Evolutionary conservation across 768 basidiomycete species (phyloP).

Genomic region (Boletus reticulatus): DNA sequence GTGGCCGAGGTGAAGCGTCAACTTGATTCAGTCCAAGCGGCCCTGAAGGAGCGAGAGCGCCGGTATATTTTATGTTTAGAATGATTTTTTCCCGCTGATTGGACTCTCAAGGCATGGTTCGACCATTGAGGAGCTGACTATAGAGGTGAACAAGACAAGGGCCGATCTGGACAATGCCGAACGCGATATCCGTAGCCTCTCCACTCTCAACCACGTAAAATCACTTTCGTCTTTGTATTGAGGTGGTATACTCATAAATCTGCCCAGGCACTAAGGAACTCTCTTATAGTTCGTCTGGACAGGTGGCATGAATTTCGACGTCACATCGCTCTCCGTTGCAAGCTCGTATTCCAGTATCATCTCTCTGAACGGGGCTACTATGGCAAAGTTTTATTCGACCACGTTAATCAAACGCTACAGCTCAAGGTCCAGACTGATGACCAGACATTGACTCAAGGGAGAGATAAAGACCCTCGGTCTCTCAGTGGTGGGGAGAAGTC

Average conservation of each 20-base stretch:
- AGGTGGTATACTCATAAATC: slow-evolving; percentile 7
- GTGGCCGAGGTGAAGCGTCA: slow-evolving; percentile 54
- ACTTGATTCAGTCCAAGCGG: slow-evolving; percentile 60
- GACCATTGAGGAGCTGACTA: slow-evolving; percentile 72
- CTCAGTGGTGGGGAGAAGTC: slow-evolving; percentile 95
- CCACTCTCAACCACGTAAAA: slow-evolving; percentile 60
- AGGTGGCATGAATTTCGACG: slow-evolving; percentile 88
- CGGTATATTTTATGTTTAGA: slow-evolving; percentile 37
- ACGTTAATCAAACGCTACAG: slow-evolving; percentile 56
- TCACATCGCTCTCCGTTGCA: slow-evolving; percentile 86
- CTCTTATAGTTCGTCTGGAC: slow-evolving; percentile 60
- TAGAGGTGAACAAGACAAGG: slow-evolving; percentile 65
- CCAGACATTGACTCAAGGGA: slow-evolving; percentile 58
- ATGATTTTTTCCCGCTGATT: slow-evolving; percentile 1
- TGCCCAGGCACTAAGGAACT: slow-evolving; percentile 60
- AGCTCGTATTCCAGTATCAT: slow-evolving; percentile 77
- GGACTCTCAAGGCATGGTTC: slow-evolving; percentile 59
- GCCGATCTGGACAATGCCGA: slow-evolving; percentile 58
- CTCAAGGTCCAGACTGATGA: slow-evolving; percentile 87
- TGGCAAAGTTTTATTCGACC: slow-evolving; percentile 88
- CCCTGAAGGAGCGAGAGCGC: slow-evolving; percentile 65
- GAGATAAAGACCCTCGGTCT: slow-evolving; percentile 82
- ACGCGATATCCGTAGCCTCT: slow-evolving; percentile 61
- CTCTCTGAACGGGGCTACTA: slow-evolving; percentile 85
- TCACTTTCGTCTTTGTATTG: neutral